phyloP scores from a whole-genome alignment of 768 basidiomycete genomes.

The Megacollybia marginata region DNA sequence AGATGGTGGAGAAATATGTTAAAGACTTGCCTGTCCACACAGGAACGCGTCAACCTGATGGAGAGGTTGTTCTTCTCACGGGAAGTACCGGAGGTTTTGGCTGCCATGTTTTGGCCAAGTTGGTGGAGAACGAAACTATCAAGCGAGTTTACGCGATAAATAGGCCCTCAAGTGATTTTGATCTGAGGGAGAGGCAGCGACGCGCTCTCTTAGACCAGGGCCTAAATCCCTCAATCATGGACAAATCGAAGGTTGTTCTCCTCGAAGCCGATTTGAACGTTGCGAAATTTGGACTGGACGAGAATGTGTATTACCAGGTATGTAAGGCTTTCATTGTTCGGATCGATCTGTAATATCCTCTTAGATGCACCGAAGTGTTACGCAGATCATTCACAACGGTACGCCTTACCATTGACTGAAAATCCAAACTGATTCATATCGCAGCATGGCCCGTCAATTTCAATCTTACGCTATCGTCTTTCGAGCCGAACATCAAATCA shows the following conservation, averaged over 20 bases:
- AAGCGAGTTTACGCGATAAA: slow-evolving; percentile 15
- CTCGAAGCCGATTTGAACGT: slow-evolving; percentile 24
- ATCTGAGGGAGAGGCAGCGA: slow-evolving; percentile 16
- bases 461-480: slow-evolving; percentile 41
- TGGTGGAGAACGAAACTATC: slow-evolving; percentile 10
- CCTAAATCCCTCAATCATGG: slow-evolving; percentile 19
- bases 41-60: neutral
- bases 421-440: neutral
- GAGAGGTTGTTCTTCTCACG: slow-evolving; percentile 23
- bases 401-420: neutral
- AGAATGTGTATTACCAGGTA: slow-evolving; percentile 13
- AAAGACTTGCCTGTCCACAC: neutral
- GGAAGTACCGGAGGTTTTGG: slow-evolving; percentile 34
- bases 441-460: slow-evolving; percentile 24
- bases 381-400: slow-evolving; percentile 33
- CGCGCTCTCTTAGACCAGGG: slow-evolving; percentile 21
- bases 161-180: slow-evolving; percentile 26
- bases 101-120: slow-evolving; percentile 23
- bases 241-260: slow-evolving; percentile 23
- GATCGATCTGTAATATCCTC: no score
- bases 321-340: neutral
- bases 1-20: slow-evolving; percentile 33
- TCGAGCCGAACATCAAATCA: slow-evolving; percentile 41
- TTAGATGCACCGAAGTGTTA: slow-evolving; percentile 21
- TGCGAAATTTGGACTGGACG: slow-evolving; percentile 21